phyloP scores from a whole-genome alignment of 345 rosid genomes.

The Ceriops decandra region DNA sequence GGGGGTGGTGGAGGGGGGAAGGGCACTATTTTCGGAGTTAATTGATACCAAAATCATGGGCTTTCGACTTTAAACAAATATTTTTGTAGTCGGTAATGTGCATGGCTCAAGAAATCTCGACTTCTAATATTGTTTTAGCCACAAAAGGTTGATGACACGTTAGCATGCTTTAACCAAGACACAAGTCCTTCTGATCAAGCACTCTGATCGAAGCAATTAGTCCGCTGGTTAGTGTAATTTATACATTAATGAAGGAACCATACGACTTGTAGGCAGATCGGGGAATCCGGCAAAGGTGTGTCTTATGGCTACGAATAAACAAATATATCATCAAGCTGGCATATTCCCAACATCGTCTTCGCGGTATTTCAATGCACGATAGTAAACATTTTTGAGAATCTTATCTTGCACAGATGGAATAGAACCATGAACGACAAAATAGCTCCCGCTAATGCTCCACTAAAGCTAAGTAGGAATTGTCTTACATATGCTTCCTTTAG shows the following conservation, averaged over 20 bases:
- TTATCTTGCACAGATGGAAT: background rate
- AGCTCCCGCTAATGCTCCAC: background rate
- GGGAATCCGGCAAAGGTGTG: constrained; percentile 20
- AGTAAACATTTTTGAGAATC: background rate
- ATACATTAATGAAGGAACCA: constrained; percentile 1
- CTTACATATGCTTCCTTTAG: background rate
- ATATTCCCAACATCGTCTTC: constrained; percentile 17
- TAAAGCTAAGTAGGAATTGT: background rate
- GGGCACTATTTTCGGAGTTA: background rate
- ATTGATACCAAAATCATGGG: constrained; percentile 1
- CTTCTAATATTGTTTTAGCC: constrained; percentile 2
- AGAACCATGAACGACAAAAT: background rate
- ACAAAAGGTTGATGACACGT: background rate
- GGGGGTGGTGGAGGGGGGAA: background rate
- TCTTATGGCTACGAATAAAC: background rate
- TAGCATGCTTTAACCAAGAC: background rate
- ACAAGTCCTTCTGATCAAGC: background rate
- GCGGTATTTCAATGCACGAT: background rate
- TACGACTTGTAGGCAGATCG: constrained; percentile 14
- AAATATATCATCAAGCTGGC: constrained; percentile 11
- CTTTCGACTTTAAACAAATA: constrained; percentile 11
- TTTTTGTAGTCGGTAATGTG: constrained; percentile 5
- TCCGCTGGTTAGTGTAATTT: background rate
- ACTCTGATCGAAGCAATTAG: constrained; percentile 9
- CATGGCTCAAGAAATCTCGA: constrained; percentile 17